Evolutionary conservation across 2,329 filamentous ascomycete species (phyloP), one percentile per base, ranked within the genome.

Genomic region (Fusarium nanum): DNA sequence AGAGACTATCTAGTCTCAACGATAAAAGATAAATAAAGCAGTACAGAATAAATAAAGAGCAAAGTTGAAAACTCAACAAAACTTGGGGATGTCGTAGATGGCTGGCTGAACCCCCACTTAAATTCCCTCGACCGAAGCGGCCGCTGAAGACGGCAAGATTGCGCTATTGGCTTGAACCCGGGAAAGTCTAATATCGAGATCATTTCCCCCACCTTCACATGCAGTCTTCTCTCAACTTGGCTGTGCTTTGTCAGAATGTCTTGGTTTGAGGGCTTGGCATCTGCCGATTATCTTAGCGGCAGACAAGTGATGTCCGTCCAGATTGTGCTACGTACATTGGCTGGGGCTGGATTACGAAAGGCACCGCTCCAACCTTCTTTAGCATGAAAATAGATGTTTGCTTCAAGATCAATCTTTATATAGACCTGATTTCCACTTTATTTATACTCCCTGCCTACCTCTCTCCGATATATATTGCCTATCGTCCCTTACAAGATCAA

Each of bases 1-100:
- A 6, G 2, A 6, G 11, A 4, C 6, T 23, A 3, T 25, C 2
- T 3, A 2, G n/a, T 25, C 6, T 37, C 13, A 6, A 8, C 16
- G 6, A 11, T 23, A 8, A 7, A n/a, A 14, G 7, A 23, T 14
- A 20, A 16, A 9, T 3, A 37, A 18, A 37, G 16, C 1, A 16
- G 22, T 12, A 7, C 7, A 20, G 8, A 6, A 25, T 20, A 27
- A 12, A 18, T 2, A 50, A 18, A 37, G 32, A 37, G 16, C 2
- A 34, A 49, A 16, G 13, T 22, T 18, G 8, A 6, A 18, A 22
- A 10, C 8, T 8, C 6, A 2, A 5, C 3, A 32, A 16, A 7
- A 4, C 28, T n/a, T 5, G 22, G n/a, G 2, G 4, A 52, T 52
- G 48, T 23, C 48, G 32, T 52, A 52, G 10, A 32, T 52, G 48